A percentile compares a stretch with the other conserved stretches of the same genome.
phyloP scores from a whole-genome alignment of 2,329 filamentous ascomycete species.

The Aureobasidium namibiae region DNA sequence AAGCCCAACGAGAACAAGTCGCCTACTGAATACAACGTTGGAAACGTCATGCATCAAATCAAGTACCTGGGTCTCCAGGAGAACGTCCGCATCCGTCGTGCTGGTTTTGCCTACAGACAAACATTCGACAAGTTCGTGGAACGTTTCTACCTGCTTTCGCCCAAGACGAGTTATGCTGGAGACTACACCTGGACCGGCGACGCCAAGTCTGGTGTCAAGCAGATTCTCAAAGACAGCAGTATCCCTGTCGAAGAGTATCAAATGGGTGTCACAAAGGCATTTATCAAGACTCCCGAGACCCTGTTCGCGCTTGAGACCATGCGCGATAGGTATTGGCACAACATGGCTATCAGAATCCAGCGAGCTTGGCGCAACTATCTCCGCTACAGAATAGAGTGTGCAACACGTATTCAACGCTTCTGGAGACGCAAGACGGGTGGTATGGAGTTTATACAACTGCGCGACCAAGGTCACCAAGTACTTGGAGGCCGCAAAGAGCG shows the following conservation, averaged over 20 bases:
- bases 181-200: slow-evolving; percentile 95
- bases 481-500: slow-evolving; percentile 83
- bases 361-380: slow-evolving; percentile 95
- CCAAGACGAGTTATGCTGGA: slow-evolving; percentile 89
- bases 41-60: slow-evolving; percentile 94
- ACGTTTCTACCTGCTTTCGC: slow-evolving; percentile 89
- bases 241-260: slow-evolving; percentile 95
- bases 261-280: slow-evolving; percentile 92
- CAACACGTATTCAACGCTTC: slow-evolving; percentile 87
- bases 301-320: slow-evolving; percentile 95
- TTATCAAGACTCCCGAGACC: slow-evolving; percentile 96
- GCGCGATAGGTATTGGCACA: slow-evolving; percentile 97
- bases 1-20: slow-evolving; percentile 99
- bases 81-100: slow-evolving; percentile 93
- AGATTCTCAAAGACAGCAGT: slow-evolving; percentile 92
- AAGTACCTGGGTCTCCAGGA: slow-evolving; percentile 99
- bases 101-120: slow-evolving; percentile 93
- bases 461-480: slow-evolving; percentile 78
- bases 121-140: slow-evolving; percentile 98
- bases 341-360: slow-evolving; percentile 97
- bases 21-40: slow-evolving; percentile 79
- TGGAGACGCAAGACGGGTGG: slow-evolving; percentile 91
- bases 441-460: slow-evolving; percentile 77
- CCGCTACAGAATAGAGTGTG: slow-evolving; percentile 83
- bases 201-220: slow-evolving; percentile 74